phyloP scores from a whole-genome alignment of 768 basidiomycete genomes.

The Rhodocollybia butyracea region DNA sequence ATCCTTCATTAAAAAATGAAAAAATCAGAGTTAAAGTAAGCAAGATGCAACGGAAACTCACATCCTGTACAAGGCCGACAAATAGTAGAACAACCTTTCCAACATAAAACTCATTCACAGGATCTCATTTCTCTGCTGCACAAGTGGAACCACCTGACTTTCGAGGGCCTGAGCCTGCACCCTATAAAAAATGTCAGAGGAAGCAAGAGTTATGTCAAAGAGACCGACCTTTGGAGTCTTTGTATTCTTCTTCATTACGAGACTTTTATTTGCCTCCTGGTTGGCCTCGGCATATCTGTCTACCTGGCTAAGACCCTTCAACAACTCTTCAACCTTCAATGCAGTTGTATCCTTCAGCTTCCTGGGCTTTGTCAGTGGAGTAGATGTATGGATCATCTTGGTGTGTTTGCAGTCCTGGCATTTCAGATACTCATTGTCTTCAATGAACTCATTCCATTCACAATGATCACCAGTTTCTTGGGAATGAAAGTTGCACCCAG shows the following conservation, averaged over 20 bases:
- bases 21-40: background rate
- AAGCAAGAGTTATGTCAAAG: background rate
- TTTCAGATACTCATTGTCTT: background rate
- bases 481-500: background rate
- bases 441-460: background rate
- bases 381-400: background rate
- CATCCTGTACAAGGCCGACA: background rate
- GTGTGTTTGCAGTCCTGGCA: background rate
- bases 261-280: background rate
- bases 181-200: background rate
- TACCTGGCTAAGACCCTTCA: background rate
- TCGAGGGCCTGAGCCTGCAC: background rate
- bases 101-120: background rate
- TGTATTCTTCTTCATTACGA: background rate
- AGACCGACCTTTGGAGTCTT: background rate
- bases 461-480: background rate
- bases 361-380: background rate
- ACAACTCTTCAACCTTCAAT: background rate
- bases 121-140: background rate
- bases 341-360: background rate
- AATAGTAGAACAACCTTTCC: background rate
- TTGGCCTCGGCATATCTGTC: background rate
- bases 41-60: background rate
- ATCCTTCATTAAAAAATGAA: background rate
- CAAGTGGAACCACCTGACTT: background rate